Conservation (phyloP, 768 basidiomycete species). For the Xerocomellus chrysenteron region DNA sequence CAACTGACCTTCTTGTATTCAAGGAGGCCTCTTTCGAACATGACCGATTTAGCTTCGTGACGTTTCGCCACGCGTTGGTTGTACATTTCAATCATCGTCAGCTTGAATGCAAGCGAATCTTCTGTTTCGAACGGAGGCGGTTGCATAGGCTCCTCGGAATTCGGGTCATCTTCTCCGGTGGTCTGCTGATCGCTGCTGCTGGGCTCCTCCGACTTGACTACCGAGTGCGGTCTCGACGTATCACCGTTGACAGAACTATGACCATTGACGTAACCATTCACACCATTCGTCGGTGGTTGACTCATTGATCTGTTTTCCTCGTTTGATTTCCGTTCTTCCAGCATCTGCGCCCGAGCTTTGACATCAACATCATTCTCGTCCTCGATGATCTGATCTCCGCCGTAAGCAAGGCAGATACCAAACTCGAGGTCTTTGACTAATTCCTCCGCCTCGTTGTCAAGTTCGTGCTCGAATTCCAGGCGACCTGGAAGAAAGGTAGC, state of each 20-base stretch:
- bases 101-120: conserved; percentile 84
- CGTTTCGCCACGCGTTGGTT: conserved; percentile 84
- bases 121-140: conserved; percentile 82
- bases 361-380: conserved; percentile 79
- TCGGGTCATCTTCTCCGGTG: conserved; percentile 56
- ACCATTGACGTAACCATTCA: conserved; percentile 35
- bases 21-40: conserved; percentile 88
- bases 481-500: conserved; percentile 92
- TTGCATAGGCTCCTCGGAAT: conserved; percentile 60
- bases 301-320: conserved; percentile 22
- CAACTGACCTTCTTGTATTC: conserved; percentile 88
- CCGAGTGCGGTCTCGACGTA: conserved; percentile 25
- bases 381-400: conserved; percentile 77
- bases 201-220: conserved; percentile 46
- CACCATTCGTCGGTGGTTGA: conserved; percentile 24
- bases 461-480: conserved; percentile 97
- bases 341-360: conserved; percentile 44
- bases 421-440: conserved; percentile 95
- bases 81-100: conserved; percentile 89
- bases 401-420: conserved; percentile 81
- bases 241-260: conserved; percentile 39
- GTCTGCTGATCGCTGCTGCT: conserved; percentile 32
- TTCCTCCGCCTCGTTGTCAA: conserved; percentile 96
- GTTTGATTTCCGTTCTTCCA: conserved; percentile 37
- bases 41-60: conserved; percentile 78